Evolutionary conservation across 345 rosid species (phyloP), one percentile per base, ranked within the genome.

Genomic region (Garcia nutans): DNA sequence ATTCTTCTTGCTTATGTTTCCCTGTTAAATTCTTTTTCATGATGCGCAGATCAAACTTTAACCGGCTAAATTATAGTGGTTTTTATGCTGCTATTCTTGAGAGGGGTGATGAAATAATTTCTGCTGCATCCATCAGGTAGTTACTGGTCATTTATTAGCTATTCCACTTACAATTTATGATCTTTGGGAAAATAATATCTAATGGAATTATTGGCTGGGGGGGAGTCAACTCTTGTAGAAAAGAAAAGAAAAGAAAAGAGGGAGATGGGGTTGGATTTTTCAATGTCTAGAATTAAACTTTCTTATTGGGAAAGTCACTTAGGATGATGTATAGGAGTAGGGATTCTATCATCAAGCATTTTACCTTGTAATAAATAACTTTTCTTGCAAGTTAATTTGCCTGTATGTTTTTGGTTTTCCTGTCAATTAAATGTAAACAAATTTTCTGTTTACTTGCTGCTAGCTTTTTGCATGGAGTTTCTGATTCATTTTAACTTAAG

Each of bases 51-150:
- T 93, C 97, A 65, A 92, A 93, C 87, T 92, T 92, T 81, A 89
- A 87, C 71, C 79, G 98, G 79, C 84, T 93, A 64, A 92, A 92
- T 75, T 93, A 84, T 77, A 68, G 85, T 75, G 93, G 98, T 58
- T 93, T 93, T 82, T 92, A 90, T 74, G 86, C 96, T 71, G 91
- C 85, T 79, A 81, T 92, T 71, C 79, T 93, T 77, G 98, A 93
- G 83, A 92, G 91, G 80, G 98, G 96, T n/a, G 97, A 93, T 50
- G 97, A 93, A 80, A 88, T 92, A 77, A 89, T 92, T 67, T 90
- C 91, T 45, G 88, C 90, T 41, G 94, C 98, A 73, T 93, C 96
- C 78, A 78, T 92, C 82, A 90, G 97, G 98, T 93, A 63, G 47
- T 28, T 64, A n/a, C 3, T 77, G 60, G 26, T 63, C 74, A 68